These are phyloP conservation scores for Perkinsela sp. DNA, from an alignment of 208 protist genomes.

Conservation along the genomic window DNA sequence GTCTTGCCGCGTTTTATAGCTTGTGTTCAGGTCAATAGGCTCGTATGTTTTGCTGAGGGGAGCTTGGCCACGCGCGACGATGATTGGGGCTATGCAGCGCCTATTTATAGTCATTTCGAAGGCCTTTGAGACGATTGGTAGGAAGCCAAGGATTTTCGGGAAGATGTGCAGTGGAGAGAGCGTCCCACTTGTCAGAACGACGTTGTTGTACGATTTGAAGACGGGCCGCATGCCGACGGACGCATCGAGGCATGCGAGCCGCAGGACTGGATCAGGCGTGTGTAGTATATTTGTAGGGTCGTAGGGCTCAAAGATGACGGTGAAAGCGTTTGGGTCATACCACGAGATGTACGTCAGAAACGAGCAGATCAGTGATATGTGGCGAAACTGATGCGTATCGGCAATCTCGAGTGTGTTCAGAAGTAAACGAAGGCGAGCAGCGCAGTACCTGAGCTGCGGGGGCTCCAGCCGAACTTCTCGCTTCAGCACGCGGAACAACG, in stretches of 20 bases:
- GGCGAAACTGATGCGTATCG: constrained; percentile 62
- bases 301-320: constrained; percentile 81
- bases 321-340: constrained; percentile 56
- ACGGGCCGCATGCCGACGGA: constrained; percentile 82
- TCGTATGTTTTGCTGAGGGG: constrained; percentile 53
- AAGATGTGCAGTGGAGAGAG: constrained; percentile 95
- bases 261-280: constrained; percentile 57
- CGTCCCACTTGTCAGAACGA: constrained; percentile 90
- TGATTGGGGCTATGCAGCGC: constrained; percentile 76
- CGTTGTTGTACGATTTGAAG: constrained; percentile 71
- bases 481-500: constrained; percentile 51
- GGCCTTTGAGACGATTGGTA: constrained; percentile 54
- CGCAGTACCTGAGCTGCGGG: constrained; percentile 44
- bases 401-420: constrained; percentile 80
- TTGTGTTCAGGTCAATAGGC: constrained; percentile 34
- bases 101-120: constrained; percentile 81
- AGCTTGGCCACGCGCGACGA: constrained; percentile 53
- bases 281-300: constrained; percentile 49
- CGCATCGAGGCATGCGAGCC: constrained; percentile 78
- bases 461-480: constrained; percentile 53
- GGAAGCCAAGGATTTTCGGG: constrained; percentile 88
- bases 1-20: constrained; percentile 50
- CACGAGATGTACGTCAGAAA: constrained; percentile 79
- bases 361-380: constrained; percentile 65
- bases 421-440: constrained; percentile 68